Conservation (phyloP, 139 green algal species). For the Chlorella sorokiniana region DNA sequence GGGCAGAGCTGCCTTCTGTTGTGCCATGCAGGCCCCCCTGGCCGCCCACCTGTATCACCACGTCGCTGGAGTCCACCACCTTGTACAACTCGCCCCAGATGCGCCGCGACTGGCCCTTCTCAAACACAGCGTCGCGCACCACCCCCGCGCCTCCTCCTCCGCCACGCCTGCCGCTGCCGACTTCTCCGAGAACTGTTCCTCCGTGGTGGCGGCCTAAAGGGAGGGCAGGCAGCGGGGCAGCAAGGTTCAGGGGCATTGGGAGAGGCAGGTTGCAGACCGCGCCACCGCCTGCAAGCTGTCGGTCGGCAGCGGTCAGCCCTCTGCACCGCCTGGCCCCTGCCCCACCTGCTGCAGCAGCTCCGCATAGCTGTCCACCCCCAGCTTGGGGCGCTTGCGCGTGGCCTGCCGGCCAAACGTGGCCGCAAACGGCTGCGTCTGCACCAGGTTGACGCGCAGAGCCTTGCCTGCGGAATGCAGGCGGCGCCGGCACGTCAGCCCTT, state of each 20-base stretch:
- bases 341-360: slow-evolving; percentile 64
- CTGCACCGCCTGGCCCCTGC: background rate
- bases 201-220: background rate
- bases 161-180: slow-evolving; percentile 4
- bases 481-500: too few species aligned
- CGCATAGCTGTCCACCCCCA: slow-evolving; percentile 72
- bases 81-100: slow-evolving; percentile 99
- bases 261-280: too few species aligned
- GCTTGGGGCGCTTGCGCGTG: slow-evolving; percentile 85
- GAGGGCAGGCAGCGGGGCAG: background rate
- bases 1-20: background rate
- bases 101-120: slow-evolving; percentile 95
- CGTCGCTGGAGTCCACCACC: slow-evolving; percentile 88
- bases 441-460: slow-evolving; percentile 65
- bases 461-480: slow-evolving; percentile 22
- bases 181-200: slow-evolving; percentile 16
- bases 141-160: slow-evolving; percentile 36
- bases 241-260: background rate
- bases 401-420: slow-evolving; percentile 84
- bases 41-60: slow-evolving; percentile 89
- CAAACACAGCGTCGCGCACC: slow-evolving; percentile 72
- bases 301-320: background rate
- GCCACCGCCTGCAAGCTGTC: background rate
- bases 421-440: slow-evolving; percentile 84
- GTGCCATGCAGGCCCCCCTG: background rate